Percentiles rank a stretch among this genome's conserved stretches.
phyloP scores from a whole-genome alignment of 164 flowering plant genomes.

The grape (Vitis vinifera) region DNA sequence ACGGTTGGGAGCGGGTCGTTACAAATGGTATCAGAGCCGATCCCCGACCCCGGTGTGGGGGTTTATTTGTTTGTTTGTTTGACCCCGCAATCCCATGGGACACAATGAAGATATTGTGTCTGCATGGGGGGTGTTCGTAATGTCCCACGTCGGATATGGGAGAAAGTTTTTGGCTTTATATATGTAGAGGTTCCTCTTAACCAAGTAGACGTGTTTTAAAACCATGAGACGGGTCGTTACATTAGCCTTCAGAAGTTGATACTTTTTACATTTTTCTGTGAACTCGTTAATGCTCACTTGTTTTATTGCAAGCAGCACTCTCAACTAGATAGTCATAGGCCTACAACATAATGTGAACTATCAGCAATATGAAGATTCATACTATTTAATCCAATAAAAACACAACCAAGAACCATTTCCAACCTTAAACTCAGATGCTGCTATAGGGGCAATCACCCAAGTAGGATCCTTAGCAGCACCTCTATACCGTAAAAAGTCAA shows the following conservation, averaged over 20 bases:
- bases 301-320: constrained; percentile 60
- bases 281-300: constrained; percentile 52
- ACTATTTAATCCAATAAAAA: background rate
- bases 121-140: too few relatives aligned
- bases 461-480: constrained; percentile 74
- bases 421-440: constrained; percentile 74
- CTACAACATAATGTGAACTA: constrained; percentile 24
- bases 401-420: background rate
- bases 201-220: too few relatives aligned
- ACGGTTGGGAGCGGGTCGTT: too few relatives aligned
- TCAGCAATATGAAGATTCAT: background rate
- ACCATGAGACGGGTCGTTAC: too few relatives aligned
- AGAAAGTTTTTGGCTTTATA: too few relatives aligned
- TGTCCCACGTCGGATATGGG: too few relatives aligned
- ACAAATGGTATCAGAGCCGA: too few relatives aligned
- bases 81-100: too few relatives aligned
- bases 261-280: constrained; percentile 43
- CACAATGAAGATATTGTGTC: too few relatives aligned
- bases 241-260: constrained; percentile 51
- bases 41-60: too few relatives aligned
- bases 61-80: too few relatives aligned
- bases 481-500: constrained; percentile 62
- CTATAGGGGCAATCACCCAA: constrained; percentile 38
- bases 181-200: too few relatives aligned
- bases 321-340: constrained; percentile 72